Base-by-base conservation (phyloP, 2,329 filamentous ascomycete species). In the Monosporascus cannonballus region DNA sequence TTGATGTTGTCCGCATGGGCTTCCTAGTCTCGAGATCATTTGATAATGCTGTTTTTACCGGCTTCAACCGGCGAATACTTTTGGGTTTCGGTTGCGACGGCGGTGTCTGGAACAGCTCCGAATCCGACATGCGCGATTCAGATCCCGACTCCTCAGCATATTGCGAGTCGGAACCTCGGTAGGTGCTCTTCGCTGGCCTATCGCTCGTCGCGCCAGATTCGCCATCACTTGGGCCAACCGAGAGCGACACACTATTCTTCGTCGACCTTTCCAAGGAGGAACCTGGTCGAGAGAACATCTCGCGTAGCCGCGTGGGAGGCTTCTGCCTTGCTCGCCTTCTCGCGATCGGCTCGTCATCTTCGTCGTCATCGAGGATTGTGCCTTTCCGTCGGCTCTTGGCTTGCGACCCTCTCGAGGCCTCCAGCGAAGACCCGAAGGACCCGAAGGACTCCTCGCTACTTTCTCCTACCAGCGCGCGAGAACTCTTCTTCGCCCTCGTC, bases 151-250 rank as follows among this genome's bases (percentile, higher is more conserved):
- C 56, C 5, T 53, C 55, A 46, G 54, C 49, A 36, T 59, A 58
- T 7, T 62, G 36, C 15, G 61, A 61, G 24, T 65, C 64, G 2
- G 62, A 65, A n/a, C 51, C 54, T 5, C 61, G 59, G 14, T 62
- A 59, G 11, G 59, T 51, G 38, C 56, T 59, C n/a, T 38, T 51
- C 8, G 46, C 42, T 15, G 37, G 17, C 8, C 27, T 53, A 7
- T 59, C 50, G 9, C 56, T 36, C 8, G 56, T 37, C 18, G 18
- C 25, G 11, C 56, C 51, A 14, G 18, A 37, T 30, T 57, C 58
- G n/a, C 52, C 53, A 25, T 55, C 57, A 2, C 30, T 34, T 34
- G 50, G 56, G 34, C 57, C 56, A 30, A 52, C 54, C 4, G 51
- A 54, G 8, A 30, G 44, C 2, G 18, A 34, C 30, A 34, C 30